Evolutionary conservation across 2,329 filamentous ascomycete species (phyloP), one percentile per base, ranked within the genome.

Genomic region (Colletotrichum sojae): DNA sequence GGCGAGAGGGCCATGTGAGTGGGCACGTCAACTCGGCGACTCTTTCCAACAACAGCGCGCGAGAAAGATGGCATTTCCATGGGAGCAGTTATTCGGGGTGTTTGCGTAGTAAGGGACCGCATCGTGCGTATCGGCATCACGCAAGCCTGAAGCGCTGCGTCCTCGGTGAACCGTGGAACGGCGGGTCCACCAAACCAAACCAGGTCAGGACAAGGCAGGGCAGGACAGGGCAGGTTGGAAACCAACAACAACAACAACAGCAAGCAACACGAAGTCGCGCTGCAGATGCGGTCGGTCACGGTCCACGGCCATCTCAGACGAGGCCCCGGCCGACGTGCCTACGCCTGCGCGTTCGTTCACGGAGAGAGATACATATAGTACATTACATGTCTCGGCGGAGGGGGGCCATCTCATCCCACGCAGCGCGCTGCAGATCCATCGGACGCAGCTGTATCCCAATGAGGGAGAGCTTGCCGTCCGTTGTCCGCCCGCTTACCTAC

Each of bases 401-500:
- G 39, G 54, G 15, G 45, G 45, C 5, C 54, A 68, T 65, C 61
- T 58, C 62, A 58, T 48, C 25, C 51, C 58, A 6, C 52, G 45
- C 45, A 36, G 31, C 18, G 27, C 49, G 40, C 39, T 39, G 53
- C 60, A 57, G 51, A 63, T 31, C 66, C 61, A 59, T 68, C 27
- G 10, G 54, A 59, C 49, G 49, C 62, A 54, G 48, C 53, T n/a
- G 20, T 57, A 36, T 52, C 53, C 53, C 46, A 64, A 58, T 52
- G 15, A 39, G 60, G 53, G 20, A 31, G 15, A 48, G 48, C 15
- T 48, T 51, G 46, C 45, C 45, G 45, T 36, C 48, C 46, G 53
- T 52, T 48, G 63, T 18, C 22, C 39, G 39, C 45, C 64, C 39
- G 64, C 64, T 52, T 57, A 49, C 64, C 15, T 58, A 25, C 18